A percentile compares a stretch with the other conserved stretches of the same genome.
Conservation (phyloP, 768 basidiomycete species). For the Mycena maculata region DNA sequence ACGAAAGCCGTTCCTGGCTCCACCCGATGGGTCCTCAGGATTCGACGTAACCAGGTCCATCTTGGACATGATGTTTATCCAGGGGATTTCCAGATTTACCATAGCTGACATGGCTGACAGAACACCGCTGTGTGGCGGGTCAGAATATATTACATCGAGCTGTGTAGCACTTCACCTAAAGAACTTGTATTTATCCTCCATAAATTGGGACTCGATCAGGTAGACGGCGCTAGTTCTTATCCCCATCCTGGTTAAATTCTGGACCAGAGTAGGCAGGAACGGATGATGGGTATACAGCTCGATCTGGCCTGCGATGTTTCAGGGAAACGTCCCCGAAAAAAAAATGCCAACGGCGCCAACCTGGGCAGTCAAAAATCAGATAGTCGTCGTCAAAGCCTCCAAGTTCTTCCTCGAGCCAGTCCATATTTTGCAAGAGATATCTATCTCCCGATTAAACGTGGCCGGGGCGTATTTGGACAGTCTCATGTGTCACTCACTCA, state of each 20-base stretch:
- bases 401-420: constrained; percentile 97
- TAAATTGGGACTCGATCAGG: constrained; percentile 97
- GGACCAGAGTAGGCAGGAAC: constrained; percentile 91
- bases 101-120: constrained; percentile 99
- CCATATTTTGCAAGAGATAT: constrained; percentile 96
- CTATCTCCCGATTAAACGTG: constrained; percentile 53
- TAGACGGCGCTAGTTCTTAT: constrained; percentile 92
- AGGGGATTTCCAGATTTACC: constrained; percentile 96
- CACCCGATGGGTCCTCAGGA: constrained; percentile 67
- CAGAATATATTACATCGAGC: constrained; percentile 8
- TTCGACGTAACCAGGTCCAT: constrained; percentile 93
- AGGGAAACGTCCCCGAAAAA: constrained; percentile 9
- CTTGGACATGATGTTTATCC: constrained; percentile 98
- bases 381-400: constrained; percentile 97
- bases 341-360: constrained; percentile 50
- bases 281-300: constrained; percentile 99
- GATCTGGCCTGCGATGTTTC: constrained; percentile 80
- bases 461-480: background rate
- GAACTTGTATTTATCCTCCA: constrained; percentile 99
- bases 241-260: constrained; percentile 76
- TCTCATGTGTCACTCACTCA: constrained; percentile 70
- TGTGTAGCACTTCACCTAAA: constrained; percentile 70
- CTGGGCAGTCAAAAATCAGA: constrained; percentile 91
- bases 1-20: constrained; percentile 78
- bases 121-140: constrained; percentile 73